These are phyloP conservation scores for Cercospora brassicicola DNA, from an alignment of 2,329 filamentous ascomycete genomes.

Conservation along the genomic window DNA sequence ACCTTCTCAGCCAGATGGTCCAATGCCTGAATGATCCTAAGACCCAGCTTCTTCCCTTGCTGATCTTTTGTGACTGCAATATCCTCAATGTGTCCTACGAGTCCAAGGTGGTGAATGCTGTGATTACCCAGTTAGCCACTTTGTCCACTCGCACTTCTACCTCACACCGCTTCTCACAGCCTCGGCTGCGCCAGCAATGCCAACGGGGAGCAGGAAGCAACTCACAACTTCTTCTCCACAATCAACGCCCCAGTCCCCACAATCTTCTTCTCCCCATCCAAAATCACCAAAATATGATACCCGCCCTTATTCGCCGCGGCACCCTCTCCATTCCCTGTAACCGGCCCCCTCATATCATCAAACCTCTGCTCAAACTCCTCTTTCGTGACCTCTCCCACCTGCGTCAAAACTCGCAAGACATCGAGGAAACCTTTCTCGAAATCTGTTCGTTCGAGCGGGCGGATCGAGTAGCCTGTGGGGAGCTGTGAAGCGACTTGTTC, in stretches of 20 bases:
- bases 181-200: too few species aligned
- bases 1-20: slow-evolving; percentile 84
- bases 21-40: slow-evolving; percentile 89
- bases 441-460: slow-evolving; percentile 75
- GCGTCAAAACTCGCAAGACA: slow-evolving; percentile 85
- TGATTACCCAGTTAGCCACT: neutral
- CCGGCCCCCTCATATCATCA: slow-evolving; percentile 66
- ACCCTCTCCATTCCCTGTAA: neutral
- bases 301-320: slow-evolving; percentile 59
- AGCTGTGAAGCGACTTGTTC: slow-evolving; percentile 69
- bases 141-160: neutral
- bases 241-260: slow-evolving; percentile 91
- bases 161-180: too few species aligned
- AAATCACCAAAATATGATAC: slow-evolving; percentile 85
- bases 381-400: slow-evolving; percentile 80
- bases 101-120: slow-evolving; percentile 71
- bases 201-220: too few species aligned
- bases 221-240: slow-evolving; percentile 90
- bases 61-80: slow-evolving; percentile 93
- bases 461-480: slow-evolving; percentile 78
- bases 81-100: slow-evolving; percentile 95
- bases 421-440: slow-evolving; percentile 83
- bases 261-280: slow-evolving; percentile 68
- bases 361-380: slow-evolving; percentile 76
- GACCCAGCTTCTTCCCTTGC: slow-evolving; percentile 93